These are phyloP conservation scores for Brassica rapa DNA, from an alignment of 345 rosid genomes.

Conservation along the genomic window DNA sequence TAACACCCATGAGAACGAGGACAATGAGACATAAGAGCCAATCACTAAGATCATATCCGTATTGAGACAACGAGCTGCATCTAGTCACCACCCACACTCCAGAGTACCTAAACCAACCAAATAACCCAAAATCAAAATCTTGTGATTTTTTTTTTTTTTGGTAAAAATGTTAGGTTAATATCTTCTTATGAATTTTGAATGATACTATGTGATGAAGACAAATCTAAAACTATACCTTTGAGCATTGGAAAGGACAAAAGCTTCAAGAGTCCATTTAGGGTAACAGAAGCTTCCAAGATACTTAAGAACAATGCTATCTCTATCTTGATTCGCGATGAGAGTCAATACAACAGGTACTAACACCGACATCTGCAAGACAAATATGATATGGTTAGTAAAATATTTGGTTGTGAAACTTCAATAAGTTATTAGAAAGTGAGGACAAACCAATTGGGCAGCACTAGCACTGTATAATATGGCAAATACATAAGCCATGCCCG, in stretches of 20 bases:
- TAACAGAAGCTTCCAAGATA: constrained; percentile 60
- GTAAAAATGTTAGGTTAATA: too few relatives aligned
- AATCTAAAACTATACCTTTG: constrained; percentile 43
- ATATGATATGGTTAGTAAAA: background rate
- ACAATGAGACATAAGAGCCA: constrained; percentile 54
- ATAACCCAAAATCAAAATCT: background rate
- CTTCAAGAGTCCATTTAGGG: constrained; percentile 87
- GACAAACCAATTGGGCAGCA: constrained; percentile 79
- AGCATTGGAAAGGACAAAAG: constrained; percentile 75
- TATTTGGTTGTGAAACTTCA: background rate
- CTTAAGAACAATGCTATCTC: constrained; percentile 46
- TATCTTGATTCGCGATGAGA: constrained; percentile 69
- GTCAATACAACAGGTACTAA: constrained; percentile 82
- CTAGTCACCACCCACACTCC: constrained; percentile 74
- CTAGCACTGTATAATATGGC: constrained; percentile 68
- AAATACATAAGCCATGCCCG: constrained; percentile 80
- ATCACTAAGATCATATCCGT: constrained; percentile 57
- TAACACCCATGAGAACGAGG: constrained; percentile 50
- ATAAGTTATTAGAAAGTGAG: constrained; percentile 6
- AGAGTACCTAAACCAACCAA: constrained; percentile 48
- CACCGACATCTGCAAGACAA: constrained; percentile 67
- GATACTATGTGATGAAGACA: background rate
- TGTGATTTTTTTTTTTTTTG: too few relatives aligned
- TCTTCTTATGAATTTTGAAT: too few relatives aligned
- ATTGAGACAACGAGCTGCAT: constrained; percentile 52